phyloP scores from a whole-genome alignment of 2,329 filamentous ascomycete species.

The Talaromyces verruculosus region DNA sequence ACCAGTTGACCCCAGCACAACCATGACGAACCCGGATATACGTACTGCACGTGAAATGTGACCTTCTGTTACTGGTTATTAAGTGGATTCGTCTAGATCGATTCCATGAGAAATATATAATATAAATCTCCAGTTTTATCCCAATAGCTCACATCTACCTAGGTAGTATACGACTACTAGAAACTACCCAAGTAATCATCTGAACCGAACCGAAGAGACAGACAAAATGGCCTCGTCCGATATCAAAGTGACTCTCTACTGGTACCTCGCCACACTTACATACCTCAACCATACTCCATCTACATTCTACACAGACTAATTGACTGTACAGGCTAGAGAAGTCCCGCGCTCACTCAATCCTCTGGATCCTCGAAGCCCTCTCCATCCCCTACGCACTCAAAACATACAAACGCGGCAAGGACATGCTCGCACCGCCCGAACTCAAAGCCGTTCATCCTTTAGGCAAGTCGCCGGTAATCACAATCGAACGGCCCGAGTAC shows the following conservation, averaged over 20 bases:
- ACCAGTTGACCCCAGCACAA: neutral
- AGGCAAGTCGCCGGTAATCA: slow-evolving; percentile 81
- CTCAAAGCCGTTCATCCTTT: slow-evolving; percentile 78
- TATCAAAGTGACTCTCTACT: slow-evolving; percentile 22
- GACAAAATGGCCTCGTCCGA: slow-evolving; percentile 18
- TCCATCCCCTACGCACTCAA: slow-evolving; percentile 76
- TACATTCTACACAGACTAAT: neutral
- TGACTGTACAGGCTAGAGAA: slow-evolving; percentile 67
- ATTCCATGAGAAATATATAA: neutral
- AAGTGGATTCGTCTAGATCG: neutral
- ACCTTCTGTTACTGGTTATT: neutral
- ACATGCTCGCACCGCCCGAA: slow-evolving; percentile 70
- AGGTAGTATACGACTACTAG: neutral
- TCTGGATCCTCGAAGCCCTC: slow-evolving; percentile 85
- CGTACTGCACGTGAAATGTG: neutral
- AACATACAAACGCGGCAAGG: slow-evolving; percentile 67
- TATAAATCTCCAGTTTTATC: neutral
- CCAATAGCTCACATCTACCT: no score
- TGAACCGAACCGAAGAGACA: neutral
- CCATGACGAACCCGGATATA: neutral
- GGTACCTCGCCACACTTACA: neutral
- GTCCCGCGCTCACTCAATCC: slow-evolving; percentile 77
- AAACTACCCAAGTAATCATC: neutral
- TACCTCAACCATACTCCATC: neutral
- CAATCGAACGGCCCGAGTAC: slow-evolving; percentile 54